Percentiles rank a stretch among this genome's conserved stretches.
These are phyloP conservation scores for Dioscorea zingiberensis DNA, from an alignment of 106 monocot genomes.

Conservation along the genomic window DNA sequence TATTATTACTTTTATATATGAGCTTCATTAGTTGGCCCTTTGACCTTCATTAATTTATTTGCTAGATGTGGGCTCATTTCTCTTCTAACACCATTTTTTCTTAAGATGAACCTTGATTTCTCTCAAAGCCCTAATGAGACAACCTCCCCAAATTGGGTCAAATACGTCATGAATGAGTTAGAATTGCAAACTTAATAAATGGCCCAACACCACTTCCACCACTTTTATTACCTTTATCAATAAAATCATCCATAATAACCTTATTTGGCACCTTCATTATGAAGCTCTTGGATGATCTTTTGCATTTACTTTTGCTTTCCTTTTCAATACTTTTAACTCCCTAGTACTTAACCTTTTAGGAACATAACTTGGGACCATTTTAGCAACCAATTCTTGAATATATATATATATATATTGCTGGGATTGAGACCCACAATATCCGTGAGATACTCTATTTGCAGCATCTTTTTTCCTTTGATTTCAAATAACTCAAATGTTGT, in stretches of 20 bases:
- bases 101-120: too few species aligned
- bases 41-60: too few species aligned
- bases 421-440: slow-evolving; percentile 32
- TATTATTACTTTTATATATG: too few species aligned
- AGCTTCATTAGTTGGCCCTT: too few species aligned
- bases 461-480: too few species aligned
- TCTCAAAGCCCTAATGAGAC: slow-evolving; percentile 89
- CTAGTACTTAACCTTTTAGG: slow-evolving; percentile 80
- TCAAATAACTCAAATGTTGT: too few species aligned
- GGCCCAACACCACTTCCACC: slow-evolving; percentile 71
- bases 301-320: slow-evolving; percentile 86
- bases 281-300: slow-evolving; percentile 54
- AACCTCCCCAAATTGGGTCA: slow-evolving; percentile 92
- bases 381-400: slow-evolving; percentile 85
- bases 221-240: slow-evolving; percentile 41
- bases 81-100: too few species aligned
- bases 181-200: slow-evolving; percentile 67
- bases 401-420: too few species aligned
- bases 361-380: slow-evolving; percentile 67
- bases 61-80: too few species aligned
- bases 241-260: slow-evolving; percentile 40
- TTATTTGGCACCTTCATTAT: slow-evolving; percentile 36
- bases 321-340: slow-evolving; percentile 82
- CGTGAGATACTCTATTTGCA: slow-evolving; percentile 44
- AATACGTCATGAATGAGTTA: slow-evolving; percentile 96